Evolutionary conservation across 2,329 filamentous ascomycete species (phyloP).

Genomic region (Fusarium sp.): DNA sequence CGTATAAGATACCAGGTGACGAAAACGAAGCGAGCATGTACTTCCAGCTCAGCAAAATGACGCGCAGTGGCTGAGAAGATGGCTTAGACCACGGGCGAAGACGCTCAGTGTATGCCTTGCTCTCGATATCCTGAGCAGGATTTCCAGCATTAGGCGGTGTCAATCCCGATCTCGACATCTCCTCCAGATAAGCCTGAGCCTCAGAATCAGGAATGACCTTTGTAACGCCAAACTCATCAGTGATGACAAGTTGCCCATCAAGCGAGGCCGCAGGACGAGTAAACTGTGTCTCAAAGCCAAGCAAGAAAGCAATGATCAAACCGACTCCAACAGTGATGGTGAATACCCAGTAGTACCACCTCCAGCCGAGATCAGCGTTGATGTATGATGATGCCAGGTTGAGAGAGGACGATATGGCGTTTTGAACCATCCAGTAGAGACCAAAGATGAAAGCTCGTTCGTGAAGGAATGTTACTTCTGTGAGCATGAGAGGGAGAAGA

Average conservation of each 20-base stretch:
- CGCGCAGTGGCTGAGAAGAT: background rate
- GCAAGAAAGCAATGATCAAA: background rate
- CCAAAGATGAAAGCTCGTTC: slow-evolving; percentile 17
- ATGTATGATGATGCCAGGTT: slow-evolving; percentile 16
- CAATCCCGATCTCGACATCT: slow-evolving; percentile 1
- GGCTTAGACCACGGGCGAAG: slow-evolving; percentile 18
- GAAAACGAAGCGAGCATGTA: slow-evolving; percentile 5
- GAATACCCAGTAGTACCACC: slow-evolving; percentile 21
- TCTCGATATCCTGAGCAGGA: background rate
- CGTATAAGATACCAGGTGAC: slow-evolving; percentile 7
- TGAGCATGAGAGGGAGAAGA: slow-evolving; percentile 13
- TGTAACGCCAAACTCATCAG: slow-evolving; percentile 15
- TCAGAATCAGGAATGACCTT: slow-evolving; percentile 15
- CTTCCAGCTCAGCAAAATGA: slow-evolving; percentile 17
- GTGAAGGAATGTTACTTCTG: slow-evolving; percentile 10
- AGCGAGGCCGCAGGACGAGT: slow-evolving; percentile 17
- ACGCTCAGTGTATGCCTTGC: slow-evolving; percentile 6
- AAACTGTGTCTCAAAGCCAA: slow-evolving; percentile 15
- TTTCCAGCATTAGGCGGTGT: background rate
- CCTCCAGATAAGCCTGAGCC: slow-evolving; percentile 12
- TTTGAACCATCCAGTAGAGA: slow-evolving; percentile 19
- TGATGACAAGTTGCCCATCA: slow-evolving; percentile 16
- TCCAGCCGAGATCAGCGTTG: slow-evolving; percentile 16
- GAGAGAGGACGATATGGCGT: background rate
- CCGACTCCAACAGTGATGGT: slow-evolving; percentile 15